phyloP scores from a whole-genome alignment of 495 filamentous ascomycete genomes.

The Staphylotrichum longicolle region DNA sequence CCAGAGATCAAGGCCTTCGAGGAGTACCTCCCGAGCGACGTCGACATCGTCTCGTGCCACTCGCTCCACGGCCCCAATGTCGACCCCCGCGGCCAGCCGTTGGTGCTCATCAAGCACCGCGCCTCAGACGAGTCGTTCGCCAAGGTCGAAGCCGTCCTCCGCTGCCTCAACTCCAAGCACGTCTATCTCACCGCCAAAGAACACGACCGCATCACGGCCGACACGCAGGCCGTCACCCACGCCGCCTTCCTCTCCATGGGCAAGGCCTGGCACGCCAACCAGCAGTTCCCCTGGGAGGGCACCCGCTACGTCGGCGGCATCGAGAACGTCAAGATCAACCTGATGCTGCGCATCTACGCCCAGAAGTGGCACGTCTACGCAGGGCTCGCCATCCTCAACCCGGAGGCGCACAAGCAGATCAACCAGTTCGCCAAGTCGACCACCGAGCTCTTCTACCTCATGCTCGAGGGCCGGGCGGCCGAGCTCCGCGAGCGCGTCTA shows the following conservation, averaged over 20 bases:
- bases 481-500: constrained; percentile 81
- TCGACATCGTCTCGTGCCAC: constrained; percentile 94
- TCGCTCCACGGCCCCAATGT: constrained; percentile 93
- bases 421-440: constrained; percentile 87
- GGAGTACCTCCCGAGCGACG: constrained; percentile 78
- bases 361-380: constrained; percentile 99
- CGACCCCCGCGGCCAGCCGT: constrained; percentile 79
- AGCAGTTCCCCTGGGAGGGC: constrained; percentile 94
- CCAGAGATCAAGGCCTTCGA: constrained; percentile 95
- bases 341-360: constrained; percentile 92
- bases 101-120: constrained; percentile 91
- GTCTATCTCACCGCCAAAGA: constrained; percentile 82
- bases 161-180: constrained; percentile 75
- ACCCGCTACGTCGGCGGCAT: constrained; percentile 92
- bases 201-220: constrained; percentile 95
- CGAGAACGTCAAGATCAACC: constrained; percentile 99
- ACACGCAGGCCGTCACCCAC: constrained; percentile 97
- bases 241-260: constrained; percentile 97
- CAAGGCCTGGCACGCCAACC: constrained; percentile 88
- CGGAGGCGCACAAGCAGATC: constrained; percentile 86
- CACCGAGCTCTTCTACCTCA: constrained; percentile 93
- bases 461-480: constrained; percentile 76
- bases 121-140: constrained; percentile 71
- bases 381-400: constrained; percentile 93
- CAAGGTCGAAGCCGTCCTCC: constrained; percentile 76